Base-by-base conservation (phyloP, 495 filamentous ascomycete genomes). In the Hyaloscypha variabilis region DNA sequence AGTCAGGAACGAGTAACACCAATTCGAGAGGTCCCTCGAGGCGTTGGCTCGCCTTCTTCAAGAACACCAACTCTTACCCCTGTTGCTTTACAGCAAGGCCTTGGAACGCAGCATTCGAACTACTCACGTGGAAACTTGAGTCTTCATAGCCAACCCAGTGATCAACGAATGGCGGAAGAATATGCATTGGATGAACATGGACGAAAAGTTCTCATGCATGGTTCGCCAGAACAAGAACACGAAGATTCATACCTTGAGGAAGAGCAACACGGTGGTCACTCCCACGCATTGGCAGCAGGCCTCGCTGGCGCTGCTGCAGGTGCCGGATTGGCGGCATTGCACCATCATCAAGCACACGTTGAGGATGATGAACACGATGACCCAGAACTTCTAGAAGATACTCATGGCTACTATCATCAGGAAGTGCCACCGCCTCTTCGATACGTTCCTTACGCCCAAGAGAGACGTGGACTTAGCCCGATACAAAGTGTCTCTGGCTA, bases 401-500 rank as follows among this genome's bases (percentile, higher is more conserved):
- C 76, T 49, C 56, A 67, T 30, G 26, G 65, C 63, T 63, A 71
- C 67, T 52, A 50, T 25, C 49, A 61, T 1, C 83, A 86, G 66
- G 79, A 85, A 53, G 83, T 86, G 4, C 79, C 82, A 5, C 83
- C 82, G 13, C 74, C 85, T 21, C 58, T 70, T 21, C 82, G 83
- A 56, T 86, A 88, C 63, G 78, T 83, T 24, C 80, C 81, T 3
- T 87, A 87, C 60, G 81, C 80, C 28, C 81, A 80, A 26, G 79
- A 86, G 63, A 79, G 82, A 31, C 88, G 90, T 30, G 85, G 85
- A 17, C 76, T 94, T 24, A 96, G 93, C 75, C 93, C 93, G 0
- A 92, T 96, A 59, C 93, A 94, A 67, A 96, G 93, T 64, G 89
- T 95, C 29, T 91, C 91, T 0, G 93, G 93, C 60, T 90, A 89